phyloP scores from a whole-genome alignment of 306 rosid genomes.

The Rosa multiflora region DNA sequence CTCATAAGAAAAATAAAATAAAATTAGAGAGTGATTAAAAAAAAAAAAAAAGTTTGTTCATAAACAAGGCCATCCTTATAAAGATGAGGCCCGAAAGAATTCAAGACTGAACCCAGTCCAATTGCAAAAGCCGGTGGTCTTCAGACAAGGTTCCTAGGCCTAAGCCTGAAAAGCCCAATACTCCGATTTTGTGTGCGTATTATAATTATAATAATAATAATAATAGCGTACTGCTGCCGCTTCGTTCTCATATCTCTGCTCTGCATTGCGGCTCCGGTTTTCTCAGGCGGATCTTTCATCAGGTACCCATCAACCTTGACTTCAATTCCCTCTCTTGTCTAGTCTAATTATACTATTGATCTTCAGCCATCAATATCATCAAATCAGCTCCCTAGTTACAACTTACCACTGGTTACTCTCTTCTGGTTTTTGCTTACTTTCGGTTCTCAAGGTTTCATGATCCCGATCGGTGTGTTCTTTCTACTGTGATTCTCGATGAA shows the following conservation, averaged over 20 bases:
- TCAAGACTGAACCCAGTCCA: not conserved
- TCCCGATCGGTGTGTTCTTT: not conserved
- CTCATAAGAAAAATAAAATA: too few relatives aligned
- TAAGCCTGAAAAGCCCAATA: not conserved
- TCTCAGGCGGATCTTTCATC: slow-evolving; percentile 1
- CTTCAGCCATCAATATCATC: not conserved
- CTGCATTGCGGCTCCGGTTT: slow-evolving; percentile 1
- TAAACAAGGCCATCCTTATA: too few relatives aligned
- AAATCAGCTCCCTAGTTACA: not conserved
- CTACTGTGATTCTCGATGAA: not conserved
- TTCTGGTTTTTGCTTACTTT: not conserved
- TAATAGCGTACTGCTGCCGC: slow-evolving; percentile 18
- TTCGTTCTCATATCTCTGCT: slow-evolving; percentile 4
- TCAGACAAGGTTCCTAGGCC: not conserved
- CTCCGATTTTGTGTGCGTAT: not conserved
- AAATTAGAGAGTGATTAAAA: too few relatives aligned
- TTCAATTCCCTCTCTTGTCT: not conserved
- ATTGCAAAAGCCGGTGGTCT: not conserved
- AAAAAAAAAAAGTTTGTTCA: too few relatives aligned
- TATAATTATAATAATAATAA: not conserved
- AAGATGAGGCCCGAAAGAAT: not conserved
- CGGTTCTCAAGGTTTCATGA: not conserved
- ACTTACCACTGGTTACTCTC: not conserved
- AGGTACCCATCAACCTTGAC: not conserved
- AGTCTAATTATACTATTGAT: not conserved